Evolutionary conservation across 139 green algal genomes (phyloP), one percentile per base, ranked within the genome.

Genomic region (Deuterostichococcus epilithicus): DNA sequence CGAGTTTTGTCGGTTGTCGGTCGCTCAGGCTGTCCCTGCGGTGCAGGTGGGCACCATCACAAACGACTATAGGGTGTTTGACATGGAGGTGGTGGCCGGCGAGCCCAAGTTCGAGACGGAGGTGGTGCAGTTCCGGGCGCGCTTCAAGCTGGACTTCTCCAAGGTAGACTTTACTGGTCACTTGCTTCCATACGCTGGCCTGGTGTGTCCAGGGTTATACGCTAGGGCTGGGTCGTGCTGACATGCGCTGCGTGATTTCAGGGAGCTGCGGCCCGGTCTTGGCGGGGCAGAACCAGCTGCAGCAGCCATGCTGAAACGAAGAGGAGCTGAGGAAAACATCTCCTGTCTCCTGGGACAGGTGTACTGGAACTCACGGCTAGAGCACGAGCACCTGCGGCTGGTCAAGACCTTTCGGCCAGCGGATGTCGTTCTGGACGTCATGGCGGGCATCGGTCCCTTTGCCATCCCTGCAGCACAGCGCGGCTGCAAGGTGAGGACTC

Each of bases 291-390:
- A n/a, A n/a, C n/a, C n/a, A n/a, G n/a, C n/a, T n/a, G n/a, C n/a
- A n/a, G n/a, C n/a, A n/a, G n/a, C 42, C 42, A 52, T 52, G 42
- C 42, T 52, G 42, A 52, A 52, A 13, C 8, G 42, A 52, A 23
- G 8, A 13, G 42, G 8, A 52, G 42, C 42, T 13, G 18, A 63
- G 52, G 26, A 13, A 28, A 23, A 32, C 6, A 37, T 23, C 28
- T 70, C 34, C n/a, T 8, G n/a, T 6, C 32, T 37, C 5, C 26
- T 20, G 33, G 66, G 59, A 1, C 66, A 94, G 82, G 95, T 99
- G 74, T 99, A 99, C 83, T 99, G 96, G 96, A 99, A 99, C 88
- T 97, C 92, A 0, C 80, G 96, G 0, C 87, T 99, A 47, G 96
- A 99, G 84, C 58, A 78, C 30, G 96, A 99, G 86, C 96, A 99